Evolutionary conservation across 169 alveolate species (phyloP), one percentile per base, ranked within the genome.

Genomic region (Miamiensis avidus): DNA sequence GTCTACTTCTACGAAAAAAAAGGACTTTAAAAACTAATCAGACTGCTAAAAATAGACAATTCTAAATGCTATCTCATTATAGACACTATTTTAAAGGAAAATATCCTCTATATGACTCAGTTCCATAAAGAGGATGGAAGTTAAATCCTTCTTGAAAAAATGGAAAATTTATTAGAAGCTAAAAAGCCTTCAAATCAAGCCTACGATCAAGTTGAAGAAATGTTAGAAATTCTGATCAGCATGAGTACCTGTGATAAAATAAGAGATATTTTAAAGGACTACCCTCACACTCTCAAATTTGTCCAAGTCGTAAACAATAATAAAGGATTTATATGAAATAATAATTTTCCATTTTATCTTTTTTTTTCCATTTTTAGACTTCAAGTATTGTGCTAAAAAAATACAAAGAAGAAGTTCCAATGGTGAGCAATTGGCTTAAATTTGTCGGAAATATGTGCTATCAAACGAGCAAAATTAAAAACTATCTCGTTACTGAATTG

Each of bases 1-100:
- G 69, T 85, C 27, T 89, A 89, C 65, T 92, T 92, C 74, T 85
- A 82, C 76, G 91, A 82, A 11, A 88, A 89, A 31, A 84, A 89
- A 78, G 95, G 94, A 0, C 73, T 90, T 6, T 65, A 82, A 33
- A 73, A 85, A 11, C 73, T 92, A 16, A 85, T 77, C 20, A 86
- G 82, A 1, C 69, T 91, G 16, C 65, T 84, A 1, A 30, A 86
- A n/a, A 76, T 29, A 6, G 27, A 75, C 33, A 79, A 86, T 27
- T 49, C 28, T 15, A 20, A 79, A 25, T 49, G 74, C 49, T 79
- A 79, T 34, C 49, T 79, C 0, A 29, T 79, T n/a, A 25, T 33
- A 28, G 65, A 79, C 31, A 64, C 76, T 0, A 49, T 79, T 25
- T 34, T 79, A n/a, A 34, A 64, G 29, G 84, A 79, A 28, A 79